These are phyloP conservation scores for Schwanniomyces yamadae DNA, from an alignment of 805 yeast genomes.

Conservation along the genomic window DNA sequence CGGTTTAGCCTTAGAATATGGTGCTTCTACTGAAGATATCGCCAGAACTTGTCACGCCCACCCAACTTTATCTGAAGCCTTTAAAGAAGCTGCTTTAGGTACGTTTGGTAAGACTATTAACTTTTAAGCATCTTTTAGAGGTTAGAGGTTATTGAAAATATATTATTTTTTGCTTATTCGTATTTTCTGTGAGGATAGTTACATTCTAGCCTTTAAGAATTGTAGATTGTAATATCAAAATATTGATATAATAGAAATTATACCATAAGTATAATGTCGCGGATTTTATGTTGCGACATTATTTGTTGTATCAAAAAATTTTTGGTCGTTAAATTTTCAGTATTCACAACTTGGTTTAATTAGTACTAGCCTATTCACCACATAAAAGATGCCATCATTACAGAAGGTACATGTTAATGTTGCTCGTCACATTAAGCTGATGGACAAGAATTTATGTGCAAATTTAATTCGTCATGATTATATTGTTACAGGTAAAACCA, in stretches of 20 bases:
- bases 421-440: slow-evolving; percentile 43
- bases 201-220: no score
- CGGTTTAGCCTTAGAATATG: slow-evolving; percentile 95
- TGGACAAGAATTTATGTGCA: slow-evolving; percentile 44
- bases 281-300: not conserved
- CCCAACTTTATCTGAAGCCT: slow-evolving; percentile 96
- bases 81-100: slow-evolving; percentile 96
- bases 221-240: no score
- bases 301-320: not conserved
- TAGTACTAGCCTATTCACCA: not conserved
- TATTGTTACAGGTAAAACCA: slow-evolving; percentile 42
- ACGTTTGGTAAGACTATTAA: slow-evolving; percentile 91
- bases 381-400: slow-evolving; percentile 35
- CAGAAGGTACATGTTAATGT: slow-evolving; percentile 43
- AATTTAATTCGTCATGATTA: slow-evolving; percentile 44
- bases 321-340: slow-evolving; percentile 2
- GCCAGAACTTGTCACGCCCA: slow-evolving; percentile 99
- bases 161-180: slow-evolving; percentile 2
- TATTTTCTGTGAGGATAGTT: no score
- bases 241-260: no score
- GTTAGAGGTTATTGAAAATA: not conserved
- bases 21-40: slow-evolving; percentile 96
- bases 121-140: slow-evolving; percentile 52
- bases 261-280: no score
- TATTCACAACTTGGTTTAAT: not conserved